Evolutionary conservation across 768 basidiomycete genomes (phyloP), one percentile per base, ranked within the genome.

Genomic region (Lactifluus pinguis): DNA sequence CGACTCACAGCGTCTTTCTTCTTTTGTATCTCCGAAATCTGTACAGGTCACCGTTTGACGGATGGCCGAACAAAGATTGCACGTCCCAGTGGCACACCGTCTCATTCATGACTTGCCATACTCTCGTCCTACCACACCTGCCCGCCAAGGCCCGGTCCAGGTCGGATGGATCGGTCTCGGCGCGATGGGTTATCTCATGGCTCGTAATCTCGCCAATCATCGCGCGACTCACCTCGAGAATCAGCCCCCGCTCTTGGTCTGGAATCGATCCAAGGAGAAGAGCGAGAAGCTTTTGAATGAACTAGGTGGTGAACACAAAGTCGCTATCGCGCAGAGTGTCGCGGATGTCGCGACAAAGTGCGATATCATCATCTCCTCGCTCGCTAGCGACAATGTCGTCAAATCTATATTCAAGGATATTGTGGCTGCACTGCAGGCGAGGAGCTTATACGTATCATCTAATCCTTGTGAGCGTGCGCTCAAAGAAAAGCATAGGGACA

Each of bases 121-220:
- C 74, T 86, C 85, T 14, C 79, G 84, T 17, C 85, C 85, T 3
- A 64, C 74, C 2, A 83, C 84, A 0, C 85, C 85, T 0, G 72
- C 71, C 6, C 65, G 53, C 15, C 57, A 60, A 6, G 17, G 44
- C 25, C 57, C 71, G 9, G 68, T 71, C 45, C 76, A 73, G 63
- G 69, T 84, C 65, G 84, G 82, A 2, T 79, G 78, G 68, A 69
- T 74, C 65, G 78, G 76, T 4, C 72, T 86, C 15, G 85, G 86
- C 21, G 79, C 81, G 21, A 89, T 92, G 82, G 90, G 88, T 10
- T 81, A 77, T 67, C 71, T 76, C 19, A 93, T 94, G 87, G 87
- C 87, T 6, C 77, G 79, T 41, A 95, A 95, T 71, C 77, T 95
- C 38, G 89, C 88, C 38, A 81, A 73, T 47, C 75, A 79, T 64